phyloP scores from a whole-genome alignment of 768 basidiomycete species.

The Tephrocybe sp. region DNA sequence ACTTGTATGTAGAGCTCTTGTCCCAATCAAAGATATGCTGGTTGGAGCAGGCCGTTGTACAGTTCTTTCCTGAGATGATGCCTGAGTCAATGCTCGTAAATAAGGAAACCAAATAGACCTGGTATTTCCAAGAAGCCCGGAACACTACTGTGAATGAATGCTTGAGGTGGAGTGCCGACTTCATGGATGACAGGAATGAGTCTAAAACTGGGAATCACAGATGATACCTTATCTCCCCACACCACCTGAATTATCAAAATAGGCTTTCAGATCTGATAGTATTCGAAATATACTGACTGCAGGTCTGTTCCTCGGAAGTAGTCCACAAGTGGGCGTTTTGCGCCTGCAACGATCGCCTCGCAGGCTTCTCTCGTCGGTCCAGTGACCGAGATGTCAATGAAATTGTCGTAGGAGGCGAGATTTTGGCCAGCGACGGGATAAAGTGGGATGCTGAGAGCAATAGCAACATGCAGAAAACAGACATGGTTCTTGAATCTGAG shows the following conservation, averaged over 20 bases:
- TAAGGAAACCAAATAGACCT: constrained; percentile 5
- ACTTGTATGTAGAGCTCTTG: constrained; percentile 17
- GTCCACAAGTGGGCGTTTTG: constrained; percentile 41
- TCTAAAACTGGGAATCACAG: not conserved
- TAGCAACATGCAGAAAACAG: too few relatives aligned
- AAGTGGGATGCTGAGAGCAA: too few relatives aligned
- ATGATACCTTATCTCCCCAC: constrained; percentile 46
- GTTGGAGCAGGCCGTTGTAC: constrained; percentile 13
- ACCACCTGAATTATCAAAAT: constrained; percentile 38
- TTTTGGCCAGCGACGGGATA: not conserved
- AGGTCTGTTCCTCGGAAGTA: constrained; percentile 57
- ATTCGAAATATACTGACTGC: constrained; percentile 34
- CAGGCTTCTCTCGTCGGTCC: not conserved
- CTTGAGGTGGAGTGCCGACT: constrained; percentile 59
- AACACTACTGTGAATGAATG: constrained; percentile 34
- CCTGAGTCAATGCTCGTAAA: constrained; percentile 28
- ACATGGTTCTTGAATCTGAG: too few relatives aligned
- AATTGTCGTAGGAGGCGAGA: not conserved
- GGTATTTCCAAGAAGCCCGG: constrained; percentile 14
- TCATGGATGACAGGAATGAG: not conserved
- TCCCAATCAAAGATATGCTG: constrained; percentile 16
- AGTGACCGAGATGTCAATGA: constrained; percentile 4
- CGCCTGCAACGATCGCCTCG: constrained; percentile 33
- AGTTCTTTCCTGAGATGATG: constrained; percentile 17
- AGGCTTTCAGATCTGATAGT: not conserved